Evolutionary conservation across 1,139 yeast species (phyloP).

Genomic region (Pichia terricola): DNA sequence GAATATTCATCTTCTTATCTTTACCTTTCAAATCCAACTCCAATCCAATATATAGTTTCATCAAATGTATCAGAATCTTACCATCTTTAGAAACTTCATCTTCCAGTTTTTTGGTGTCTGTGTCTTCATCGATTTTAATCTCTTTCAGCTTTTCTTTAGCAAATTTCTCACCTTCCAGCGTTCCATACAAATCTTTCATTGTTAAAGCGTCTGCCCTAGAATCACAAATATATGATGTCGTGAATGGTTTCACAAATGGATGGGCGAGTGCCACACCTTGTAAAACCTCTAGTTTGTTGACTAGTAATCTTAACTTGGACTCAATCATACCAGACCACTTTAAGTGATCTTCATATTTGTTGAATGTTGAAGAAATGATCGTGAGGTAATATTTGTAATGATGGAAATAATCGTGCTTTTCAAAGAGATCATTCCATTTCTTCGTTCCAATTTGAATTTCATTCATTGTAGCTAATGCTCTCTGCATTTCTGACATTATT

Average conservation of each 20-base stretch:
- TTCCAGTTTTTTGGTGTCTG: slow-evolving; percentile 22
- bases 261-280: slow-evolving; percentile 78
- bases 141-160: slow-evolving; percentile 21
- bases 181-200: slow-evolving; percentile 24
- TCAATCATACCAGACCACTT: slow-evolving; percentile 93
- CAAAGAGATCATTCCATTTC: slow-evolving; percentile 67
- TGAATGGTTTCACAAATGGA: slow-evolving; percentile 78
- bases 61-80: slow-evolving; percentile 43
- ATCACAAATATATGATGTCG: slow-evolving; percentile 41
- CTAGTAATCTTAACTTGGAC: slow-evolving; percentile 71
- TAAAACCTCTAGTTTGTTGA: slow-evolving; percentile 68
- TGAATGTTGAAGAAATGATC: slow-evolving; percentile 67
- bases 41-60: slow-evolving; percentile 75
- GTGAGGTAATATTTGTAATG: slow-evolving; percentile 81
- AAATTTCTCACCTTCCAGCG: slow-evolving; percentile 25
- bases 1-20: slow-evolving; percentile 70
- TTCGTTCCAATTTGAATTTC: slow-evolving; percentile 58
- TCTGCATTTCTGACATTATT: slow-evolving; percentile 60
- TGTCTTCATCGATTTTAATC: slow-evolving; percentile 19
- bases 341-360: slow-evolving; percentile 66
- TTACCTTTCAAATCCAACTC: slow-evolving; percentile 45
- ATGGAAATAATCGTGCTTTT: slow-evolving; percentile 72
- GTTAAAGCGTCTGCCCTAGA: slow-evolving; percentile 32
- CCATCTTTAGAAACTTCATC: slow-evolving; percentile 23
- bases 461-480: slow-evolving; percentile 65